Base-by-base conservation (phyloP, 306 rosid genomes). In the Inga oerstediana region DNA sequence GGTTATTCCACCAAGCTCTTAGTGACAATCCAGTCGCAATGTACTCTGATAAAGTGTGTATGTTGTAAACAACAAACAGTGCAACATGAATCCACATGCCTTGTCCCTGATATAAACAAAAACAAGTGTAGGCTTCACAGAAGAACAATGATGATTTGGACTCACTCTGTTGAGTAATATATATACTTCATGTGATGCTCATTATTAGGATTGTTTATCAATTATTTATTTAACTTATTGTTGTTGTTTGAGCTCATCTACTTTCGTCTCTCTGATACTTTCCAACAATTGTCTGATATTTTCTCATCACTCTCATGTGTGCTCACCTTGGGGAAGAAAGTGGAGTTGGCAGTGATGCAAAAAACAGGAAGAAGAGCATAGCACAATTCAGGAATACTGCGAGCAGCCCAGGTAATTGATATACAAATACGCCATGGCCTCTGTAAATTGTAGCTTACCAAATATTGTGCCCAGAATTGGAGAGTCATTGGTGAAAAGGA, bases 1-100 rank as follows among this genome's bases (percentile, higher is more conserved):
- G 90, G 82, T 91, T 91, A 74, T 95, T 95, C 98, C 98, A 91
- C 94, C 98, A 95, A 10, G 86, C 81, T 79, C 78, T 71, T 15
- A 89, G 10, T 2, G 98, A 93, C 37, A 84, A 85, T 27, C 91
- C 88, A 0, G 77, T 44, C 59, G 48, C n/a, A 8, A 80, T 15
- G 80, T 83, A 86, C 84, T 91, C 93, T 2, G 59, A 41, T 43
- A 91, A 39, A 8, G 83, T 83, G 74, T 88, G 77, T 1, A 88
- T 2, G 37, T 64, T 80, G 82, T 79, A 85, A 19, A 82, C 3
- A 77, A 80, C 79, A 52, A 87, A 86, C 37, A 88, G 85, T 20
- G 90, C 54, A 68, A 88, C 37, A 13, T 74, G 73, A 70, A 88
- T 78, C 86, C 88, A 86, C 19, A 85, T 62, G 3, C 84, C 83